Base-by-base conservation (phyloP, 257 asterid genomes). In the Paulownia fortunei region DNA sequence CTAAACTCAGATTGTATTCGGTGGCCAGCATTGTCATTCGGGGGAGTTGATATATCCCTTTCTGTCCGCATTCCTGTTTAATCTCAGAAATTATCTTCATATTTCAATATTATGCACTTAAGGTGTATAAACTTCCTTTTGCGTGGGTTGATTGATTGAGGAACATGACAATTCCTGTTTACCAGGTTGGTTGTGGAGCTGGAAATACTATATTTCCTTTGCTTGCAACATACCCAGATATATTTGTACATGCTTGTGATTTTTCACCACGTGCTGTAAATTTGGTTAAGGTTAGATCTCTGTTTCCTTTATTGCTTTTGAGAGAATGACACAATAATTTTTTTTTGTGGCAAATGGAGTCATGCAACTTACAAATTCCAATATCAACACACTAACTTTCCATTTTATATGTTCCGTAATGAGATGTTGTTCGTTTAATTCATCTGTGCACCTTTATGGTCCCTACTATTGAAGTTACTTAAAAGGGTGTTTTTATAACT, bases 171-270 rank as follows among this genome's bases (percentile, higher is more conserved):
- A 39, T 62, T 78, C 49, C 52, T 81, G 51, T 46, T 69, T 59
- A 76, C 79, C 89, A 93, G 99, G 97, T 96, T 80, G 99, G 98
- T 60, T 96, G 98, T 81, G 98, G 99, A 72, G 99, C 89, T 80
- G 99, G 99, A 85, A 96, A 96, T 73, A 93, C 98, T 37, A 81
- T 91, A 64, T 96, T 90, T 78, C 98, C 99, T 30, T 87, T 96
- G 90, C 89, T 90, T 69, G 91, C 94, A 18, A 76, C 95, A 46
- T 88, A 87, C 73, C 94, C 93, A 27, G 85, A 93, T 75, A 78
- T 92, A 70, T 88, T 88, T 56, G 81, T 85, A 52, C 94, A 96
- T 83, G 99, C 99, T 47, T 96, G 99, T 75, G 98, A 96, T 87
- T 96, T 96, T 88, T 96, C 98, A 63, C 86, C 93, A 5, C 97